Base-by-base conservation (phyloP, 1,139 yeast genomes). In the Lodderomyces pseudojiufengensis region DNA sequence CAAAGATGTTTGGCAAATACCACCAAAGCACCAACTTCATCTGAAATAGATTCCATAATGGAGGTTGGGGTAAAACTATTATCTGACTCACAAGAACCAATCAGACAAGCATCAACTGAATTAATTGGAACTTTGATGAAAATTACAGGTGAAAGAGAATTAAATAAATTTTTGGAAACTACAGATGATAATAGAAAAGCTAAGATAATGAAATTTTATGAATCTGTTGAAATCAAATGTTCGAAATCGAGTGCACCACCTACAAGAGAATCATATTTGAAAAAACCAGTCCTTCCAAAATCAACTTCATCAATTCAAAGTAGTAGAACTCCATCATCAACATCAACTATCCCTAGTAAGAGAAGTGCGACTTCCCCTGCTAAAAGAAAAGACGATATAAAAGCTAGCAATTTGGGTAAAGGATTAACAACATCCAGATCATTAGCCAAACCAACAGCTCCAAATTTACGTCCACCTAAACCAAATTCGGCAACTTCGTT, bases 81-180 rank as follows among this genome's bases (percentile, higher is more conserved):
- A 27, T 69, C 76, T 36, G 98, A 92, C 46, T 81, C 95, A 0
- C 87, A 84, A 53, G 95, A 87, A 40, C 87, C 94, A 1, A 82
- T 87, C 1, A 76, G 98, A 53, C 77, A 81, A 38, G 80, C 82
- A 1, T 84, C 92, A 0, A 82, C 90, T 27, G 88, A 83, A 51
- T 70, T 82, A 51, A 73, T 88, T 31, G 97, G 97, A 5, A 79
- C 84, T 0, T 61, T 90, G 40, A 83, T 86, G 84, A 86, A 85
- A 56, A 73, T 88, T 12, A 72, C 79, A 5, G 96, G 96, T 0
- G 84, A 79, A 49, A 65, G 92, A 36, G 82, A 78, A 35, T 62
- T 88, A 47, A 76, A 64, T 32, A 65, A 72, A 8, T 73, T 68
- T 38, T 57, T 88, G 41, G 90, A 80, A 21, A 73, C 75, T 24